Evolutionary conservation across 2,329 filamentous ascomycete species (phyloP).

Genomic region (Sporothrix schenckii): DNA sequence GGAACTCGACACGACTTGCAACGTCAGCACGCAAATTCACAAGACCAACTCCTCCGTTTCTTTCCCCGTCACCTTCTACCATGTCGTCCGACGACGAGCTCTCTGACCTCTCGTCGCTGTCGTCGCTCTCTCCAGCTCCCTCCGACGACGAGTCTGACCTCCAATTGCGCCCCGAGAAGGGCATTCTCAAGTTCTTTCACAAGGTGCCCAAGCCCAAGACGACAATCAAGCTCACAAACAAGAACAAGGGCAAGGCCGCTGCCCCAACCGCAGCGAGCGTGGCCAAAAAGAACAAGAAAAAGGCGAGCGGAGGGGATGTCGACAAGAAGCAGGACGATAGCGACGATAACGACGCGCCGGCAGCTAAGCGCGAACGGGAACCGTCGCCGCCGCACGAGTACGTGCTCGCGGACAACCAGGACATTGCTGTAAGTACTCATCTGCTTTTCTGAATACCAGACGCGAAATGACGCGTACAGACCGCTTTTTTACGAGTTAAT

Average conservation of each 20-base stretch:
- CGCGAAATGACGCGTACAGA: slow-evolving; percentile 58
- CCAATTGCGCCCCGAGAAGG: slow-evolving; percentile 55
- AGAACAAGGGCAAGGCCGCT: slow-evolving; percentile 36
- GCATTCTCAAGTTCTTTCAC: slow-evolving; percentile 70
- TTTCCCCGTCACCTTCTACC: slow-evolving; percentile 37
- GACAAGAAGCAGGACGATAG: slow-evolving; percentile 24
- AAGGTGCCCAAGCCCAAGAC: slow-evolving; percentile 53
- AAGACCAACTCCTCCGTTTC: not conserved
- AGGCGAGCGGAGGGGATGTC: slow-evolving; percentile 3
- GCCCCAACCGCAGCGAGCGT: slow-evolving; percentile 42
- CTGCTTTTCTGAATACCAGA: slow-evolving; percentile 40
- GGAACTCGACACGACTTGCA: not conserved
- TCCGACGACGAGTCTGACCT: slow-evolving; percentile 59
- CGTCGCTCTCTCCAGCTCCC: slow-evolving; percentile 55
- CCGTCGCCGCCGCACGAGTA: slow-evolving; percentile 90
- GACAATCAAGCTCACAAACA: slow-evolving; percentile 33
- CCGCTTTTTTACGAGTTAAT: slow-evolving; percentile 35
- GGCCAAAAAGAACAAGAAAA: slow-evolving; percentile 22
- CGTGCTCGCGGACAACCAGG: slow-evolving; percentile 84
- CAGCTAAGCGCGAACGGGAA: slow-evolving; percentile 70
- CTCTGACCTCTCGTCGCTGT: slow-evolving; percentile 55
- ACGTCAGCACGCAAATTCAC: not conserved
- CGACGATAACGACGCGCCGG: slow-evolving; percentile 65
- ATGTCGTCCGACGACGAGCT: slow-evolving; percentile 66
- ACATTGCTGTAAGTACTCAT: slow-evolving; percentile 77